phyloP scores from a whole-genome alignment of 192 early-diverging fungal genomes.

The Funneliformis mosseae region DNA sequence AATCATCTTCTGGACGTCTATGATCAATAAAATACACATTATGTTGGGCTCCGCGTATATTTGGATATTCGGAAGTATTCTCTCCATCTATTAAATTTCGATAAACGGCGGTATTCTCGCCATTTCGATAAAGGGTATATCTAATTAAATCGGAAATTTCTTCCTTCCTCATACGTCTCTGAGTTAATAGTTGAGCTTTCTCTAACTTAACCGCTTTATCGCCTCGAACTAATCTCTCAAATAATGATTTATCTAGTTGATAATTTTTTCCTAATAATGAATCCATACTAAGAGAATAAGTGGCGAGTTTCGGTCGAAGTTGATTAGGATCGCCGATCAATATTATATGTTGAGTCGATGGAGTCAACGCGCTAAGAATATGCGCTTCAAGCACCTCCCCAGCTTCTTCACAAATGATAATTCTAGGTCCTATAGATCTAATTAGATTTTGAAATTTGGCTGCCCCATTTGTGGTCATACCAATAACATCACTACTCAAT shows the following conservation, averaged over 20 bases:
- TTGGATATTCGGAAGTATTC: constrained; percentile 35
- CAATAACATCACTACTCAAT: constrained; percentile 45
- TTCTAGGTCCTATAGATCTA: constrained; percentile 42
- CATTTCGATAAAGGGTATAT: constrained; percentile 51
- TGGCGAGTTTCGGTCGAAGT: neutral
- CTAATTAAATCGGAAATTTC: constrained; percentile 52
- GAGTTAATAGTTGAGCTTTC: constrained; percentile 23
- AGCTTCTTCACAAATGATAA: constrained; percentile 53
- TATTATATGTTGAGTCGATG: constrained; percentile 55
- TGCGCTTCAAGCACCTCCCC: constrained; percentile 63
- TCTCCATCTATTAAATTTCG: constrained; percentile 46
- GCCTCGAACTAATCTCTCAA: constrained; percentile 43
- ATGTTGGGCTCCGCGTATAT: constrained; percentile 45
- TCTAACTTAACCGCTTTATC: constrained; percentile 8
- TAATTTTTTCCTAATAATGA: constrained; percentile 43
- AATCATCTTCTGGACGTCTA: constrained; percentile 44
- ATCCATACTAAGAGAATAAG: constrained; percentile 37
- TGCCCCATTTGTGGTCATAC: constrained; percentile 26
- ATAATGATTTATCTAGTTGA: constrained; percentile 49
- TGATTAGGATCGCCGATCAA: constrained; percentile 55
- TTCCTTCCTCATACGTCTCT: constrained; percentile 54
- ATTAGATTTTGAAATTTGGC: constrained; percentile 46
- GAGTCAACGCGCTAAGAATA: constrained; percentile 49
- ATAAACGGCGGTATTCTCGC: constrained; percentile 39
- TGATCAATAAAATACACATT: constrained; percentile 57